phyloP scores from a whole-genome alignment of 2,329 filamentous ascomycete species.

The Fusarium chaquense region DNA sequence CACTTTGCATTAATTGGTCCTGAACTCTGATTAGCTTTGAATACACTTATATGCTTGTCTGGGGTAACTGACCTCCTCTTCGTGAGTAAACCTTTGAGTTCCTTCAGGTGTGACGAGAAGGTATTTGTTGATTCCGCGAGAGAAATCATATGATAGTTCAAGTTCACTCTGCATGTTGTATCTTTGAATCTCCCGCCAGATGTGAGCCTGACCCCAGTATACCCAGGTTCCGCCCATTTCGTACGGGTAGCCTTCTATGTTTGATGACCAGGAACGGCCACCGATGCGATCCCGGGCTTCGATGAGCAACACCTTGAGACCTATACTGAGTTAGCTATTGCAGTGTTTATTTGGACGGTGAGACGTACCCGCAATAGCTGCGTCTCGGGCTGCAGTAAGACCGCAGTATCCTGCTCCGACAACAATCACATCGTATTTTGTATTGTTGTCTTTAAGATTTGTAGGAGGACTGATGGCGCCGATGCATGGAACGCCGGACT shows the following conservation, averaged over 20 bases:
- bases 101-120: conserved; percentile 51
- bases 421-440: conserved; percentile 47
- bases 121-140: conserved; percentile 57
- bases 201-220: conserved; percentile 58
- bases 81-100: conserved; percentile 54
- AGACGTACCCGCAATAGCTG: conserved; percentile 43
- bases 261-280: conserved; percentile 60
- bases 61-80: conserved; percentile 53
- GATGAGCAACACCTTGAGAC: conserved; percentile 57
- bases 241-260: conserved; percentile 58
- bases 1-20: conserved; percentile 50
- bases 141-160: conserved; percentile 56
- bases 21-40: background rate
- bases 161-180: conserved; percentile 59
- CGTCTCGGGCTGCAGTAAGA: conserved; percentile 48
- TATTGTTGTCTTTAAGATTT: conserved; percentile 28
- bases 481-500: conserved; percentile 48
- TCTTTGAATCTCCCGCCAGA: conserved; percentile 60
- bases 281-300: conserved; percentile 63
- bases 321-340: conserved; percentile 16
- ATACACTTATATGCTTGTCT: too few species aligned
- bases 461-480: conserved; percentile 48
- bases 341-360: accelerated
- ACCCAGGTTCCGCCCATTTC: conserved; percentile 66
- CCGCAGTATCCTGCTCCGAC: conserved; percentile 51